Base-by-base conservation (phyloP, 1,284 basidiomycete species). In the Ceratobasidium sp. region DNA sequence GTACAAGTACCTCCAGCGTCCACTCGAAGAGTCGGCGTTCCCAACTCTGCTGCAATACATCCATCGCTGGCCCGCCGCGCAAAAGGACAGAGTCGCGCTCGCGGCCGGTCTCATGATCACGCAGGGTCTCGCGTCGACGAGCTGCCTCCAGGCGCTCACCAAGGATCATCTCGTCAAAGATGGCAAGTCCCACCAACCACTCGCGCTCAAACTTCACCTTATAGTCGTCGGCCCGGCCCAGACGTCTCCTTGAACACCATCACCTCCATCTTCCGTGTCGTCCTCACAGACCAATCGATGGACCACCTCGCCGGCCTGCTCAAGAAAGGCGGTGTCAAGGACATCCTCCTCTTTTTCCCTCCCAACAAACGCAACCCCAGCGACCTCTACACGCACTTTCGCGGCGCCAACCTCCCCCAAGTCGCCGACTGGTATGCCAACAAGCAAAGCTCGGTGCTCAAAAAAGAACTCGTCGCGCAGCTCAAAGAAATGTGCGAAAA, bases 1-100 rank as follows among this genome's bases (percentile, higher is more conserved):
- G 83, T 98, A 98, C 88, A 98, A 98, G 83, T 98, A 98, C 86
- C 92, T 98, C 78, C 96, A 98, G 84, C 95, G 92, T 82, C 95
- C 96, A 54, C 90, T 98, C 63, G 96, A 98, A 83, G 92, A 92
- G 81, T 88, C 86, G 53, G 88, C 94, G 74, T 86, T 98, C 39
- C 93, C 94, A 2, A 88, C 88, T 66, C 87, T 98, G 69, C 84
- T 98, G 76, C 95, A 97, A 81, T 98, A 98, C 81, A 89, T 93
- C 80, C 89, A 94, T 81, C 90, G 92, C 79, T 96, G 94, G 94
- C 83, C 89, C 4, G 81, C 87, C 16, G 85, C 84, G 27, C 89
- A 93, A 83, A 89, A 90, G 77, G 90, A 94, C 80, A 96, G 96
- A 84, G 86, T 98, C 72, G 89, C 93, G 31, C 86, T 91, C 76